A percentile compares a stretch with the other conserved stretches of the same genome.
Conservation (phyloP, 176 grass and related monocot species). For the Secale cereale region DNA sequence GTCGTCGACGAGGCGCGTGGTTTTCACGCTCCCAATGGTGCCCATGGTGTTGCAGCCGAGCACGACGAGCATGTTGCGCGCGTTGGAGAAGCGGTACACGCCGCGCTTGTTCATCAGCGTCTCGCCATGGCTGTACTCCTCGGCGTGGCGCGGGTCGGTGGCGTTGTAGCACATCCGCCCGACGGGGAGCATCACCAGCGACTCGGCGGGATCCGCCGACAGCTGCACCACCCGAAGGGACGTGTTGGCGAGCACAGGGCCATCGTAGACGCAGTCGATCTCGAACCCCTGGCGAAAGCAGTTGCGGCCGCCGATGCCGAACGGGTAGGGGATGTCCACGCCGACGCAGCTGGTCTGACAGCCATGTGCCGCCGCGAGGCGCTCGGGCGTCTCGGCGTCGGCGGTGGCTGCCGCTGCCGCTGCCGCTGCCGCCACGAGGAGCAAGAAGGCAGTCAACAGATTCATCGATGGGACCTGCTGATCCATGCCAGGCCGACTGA, state of each 20-base stretch:
- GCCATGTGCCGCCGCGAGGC: not conserved
- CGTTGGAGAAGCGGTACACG: not conserved
- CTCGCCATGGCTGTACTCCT: not conserved
- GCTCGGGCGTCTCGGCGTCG: not conserved
- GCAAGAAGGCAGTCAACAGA: not conserved
- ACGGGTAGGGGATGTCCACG: not conserved
- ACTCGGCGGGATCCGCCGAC: not conserved
- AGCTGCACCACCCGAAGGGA: not conserved
- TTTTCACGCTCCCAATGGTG: not conserved
- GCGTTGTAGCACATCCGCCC: not conserved
- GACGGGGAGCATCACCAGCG: not conserved
- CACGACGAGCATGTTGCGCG: not conserved
- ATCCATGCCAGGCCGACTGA: no score
- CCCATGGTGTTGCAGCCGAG: not conserved
- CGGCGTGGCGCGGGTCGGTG: not conserved
- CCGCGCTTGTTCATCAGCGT: not conserved
- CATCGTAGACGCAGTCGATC: not conserved
- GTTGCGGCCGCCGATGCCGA: not conserved
- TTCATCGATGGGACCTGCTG: no score
- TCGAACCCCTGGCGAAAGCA: conserved; percentile 4
- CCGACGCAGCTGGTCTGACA: not conserved
- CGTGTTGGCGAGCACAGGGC: not conserved
- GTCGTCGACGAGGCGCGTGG: no score
- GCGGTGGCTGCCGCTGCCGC: not conserved
- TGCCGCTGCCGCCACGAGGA: not conserved